A percentile compares a stretch with the other conserved stretches of the same genome.
phyloP scores from a whole-genome alignment of 805 yeast genomes.

The Kazachstania kunashirensis region DNA sequence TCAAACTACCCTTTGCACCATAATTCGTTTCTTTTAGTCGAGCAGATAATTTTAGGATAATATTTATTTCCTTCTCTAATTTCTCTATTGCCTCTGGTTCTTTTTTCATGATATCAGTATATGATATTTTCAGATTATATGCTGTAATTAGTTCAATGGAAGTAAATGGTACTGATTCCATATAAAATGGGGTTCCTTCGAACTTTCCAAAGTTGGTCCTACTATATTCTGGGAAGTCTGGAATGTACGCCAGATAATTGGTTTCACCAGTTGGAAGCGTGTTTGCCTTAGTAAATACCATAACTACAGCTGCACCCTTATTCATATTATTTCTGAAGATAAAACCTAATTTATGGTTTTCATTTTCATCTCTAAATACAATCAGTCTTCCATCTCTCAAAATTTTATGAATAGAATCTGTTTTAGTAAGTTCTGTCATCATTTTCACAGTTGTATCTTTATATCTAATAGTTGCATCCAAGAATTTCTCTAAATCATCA shows the following conservation, averaged over 20 bases:
- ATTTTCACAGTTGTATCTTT: constrained; percentile 37
- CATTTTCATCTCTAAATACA: constrained; percentile 43
- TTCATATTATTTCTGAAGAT: constrained; percentile 34
- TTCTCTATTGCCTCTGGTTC: constrained; percentile 19
- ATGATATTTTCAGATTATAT: constrained; percentile 18
- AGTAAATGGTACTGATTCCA: constrained; percentile 22
- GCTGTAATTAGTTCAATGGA: constrained; percentile 27
- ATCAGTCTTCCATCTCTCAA: constrained; percentile 49
- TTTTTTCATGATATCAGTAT: constrained; percentile 22
- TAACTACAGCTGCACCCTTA: constrained; percentile 18
- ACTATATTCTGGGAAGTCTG: constrained; percentile 23
- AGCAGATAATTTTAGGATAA: constrained; percentile 16
- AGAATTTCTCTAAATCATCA: constrained; percentile 37
- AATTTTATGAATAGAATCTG: constrained; percentile 39
- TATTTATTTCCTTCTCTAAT: constrained; percentile 17
- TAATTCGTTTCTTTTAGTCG: constrained; percentile 20
- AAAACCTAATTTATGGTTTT: constrained; percentile 38
- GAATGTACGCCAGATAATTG: constrained; percentile 30
- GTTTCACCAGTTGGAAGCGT: constrained; percentile 22
- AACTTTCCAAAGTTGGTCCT: constrained; percentile 19
- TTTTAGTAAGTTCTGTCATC: constrained; percentile 38
- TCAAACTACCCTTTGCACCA: constrained; percentile 25
- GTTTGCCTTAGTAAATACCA: constrained; percentile 28
- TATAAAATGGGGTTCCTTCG: constrained; percentile 21
- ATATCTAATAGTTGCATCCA: constrained; percentile 38